phyloP scores from a whole-genome alignment of 352 stramenopile species.

The Thalassiosira hispida region DNA sequence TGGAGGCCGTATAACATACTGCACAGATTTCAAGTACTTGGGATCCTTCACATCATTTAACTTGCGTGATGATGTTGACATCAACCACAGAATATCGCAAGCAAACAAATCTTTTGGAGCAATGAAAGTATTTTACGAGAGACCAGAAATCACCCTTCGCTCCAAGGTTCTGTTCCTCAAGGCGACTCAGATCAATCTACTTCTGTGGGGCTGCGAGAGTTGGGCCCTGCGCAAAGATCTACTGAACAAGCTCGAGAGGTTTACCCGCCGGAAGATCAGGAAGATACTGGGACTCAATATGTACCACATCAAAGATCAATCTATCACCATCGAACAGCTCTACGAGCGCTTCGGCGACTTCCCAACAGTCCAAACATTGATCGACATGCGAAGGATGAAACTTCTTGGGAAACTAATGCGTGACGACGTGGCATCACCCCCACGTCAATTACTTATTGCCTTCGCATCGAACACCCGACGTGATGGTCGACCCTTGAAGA shows the following conservation, averaged over 20 bases:
- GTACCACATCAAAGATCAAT: constrained; percentile 23
- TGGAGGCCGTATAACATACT: constrained; percentile 18
- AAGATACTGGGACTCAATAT: constrained; percentile 35
- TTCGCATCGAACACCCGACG: not conserved
- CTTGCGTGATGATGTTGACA: constrained; percentile 31
- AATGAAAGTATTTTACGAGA: constrained; percentile 15
- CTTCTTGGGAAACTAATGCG: constrained; percentile 21
- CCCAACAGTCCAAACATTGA: not conserved
- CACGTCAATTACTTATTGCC: not conserved
- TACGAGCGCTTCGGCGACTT: constrained; percentile 32
- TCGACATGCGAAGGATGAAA: constrained; percentile 6
- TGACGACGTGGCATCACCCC: not conserved
- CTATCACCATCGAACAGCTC: constrained; percentile 19
- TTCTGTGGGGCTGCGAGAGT: constrained; percentile 44
- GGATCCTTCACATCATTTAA: constrained; percentile 25
- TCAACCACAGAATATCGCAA: constrained; percentile 6
- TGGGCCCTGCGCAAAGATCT: constrained; percentile 26
- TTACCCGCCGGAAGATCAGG: constrained; percentile 10
- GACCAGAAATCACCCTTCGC: constrained; percentile 6
- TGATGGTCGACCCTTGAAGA: not conserved
- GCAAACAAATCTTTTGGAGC: constrained; percentile 28
- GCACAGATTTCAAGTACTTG: constrained; percentile 26
- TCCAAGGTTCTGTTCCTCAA: constrained; percentile 30
- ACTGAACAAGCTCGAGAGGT: constrained; percentile 26
- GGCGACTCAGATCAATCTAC: constrained; percentile 31